A percentile compares a stretch with the other conserved stretches of the same genome.
These are phyloP conservation scores for Lipomyces starkeyi DNA, from an alignment of 805 yeast species.

Conservation along the genomic window DNA sequence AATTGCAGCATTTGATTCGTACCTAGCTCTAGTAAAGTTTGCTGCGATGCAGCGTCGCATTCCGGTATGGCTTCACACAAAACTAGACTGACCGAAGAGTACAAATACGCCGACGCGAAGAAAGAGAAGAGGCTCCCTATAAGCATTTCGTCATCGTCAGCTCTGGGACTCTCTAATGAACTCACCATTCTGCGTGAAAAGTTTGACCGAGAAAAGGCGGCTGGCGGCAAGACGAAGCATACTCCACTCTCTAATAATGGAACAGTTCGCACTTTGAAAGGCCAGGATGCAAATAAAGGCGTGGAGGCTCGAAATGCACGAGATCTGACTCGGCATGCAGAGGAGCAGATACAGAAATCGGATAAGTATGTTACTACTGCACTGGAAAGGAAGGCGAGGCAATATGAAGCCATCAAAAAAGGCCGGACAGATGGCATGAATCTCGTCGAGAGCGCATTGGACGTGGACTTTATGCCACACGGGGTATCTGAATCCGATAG, in stretches of 20 bases:
- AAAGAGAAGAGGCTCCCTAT: constrained; percentile 22
- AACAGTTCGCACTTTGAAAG: neutral
- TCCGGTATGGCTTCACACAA: neutral
- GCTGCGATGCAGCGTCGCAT: neutral
- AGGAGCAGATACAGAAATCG: neutral
- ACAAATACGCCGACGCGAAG: neutral
- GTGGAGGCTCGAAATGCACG: constrained; percentile 28
- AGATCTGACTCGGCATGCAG: constrained; percentile 15
- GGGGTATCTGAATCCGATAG: constrained; percentile 15
- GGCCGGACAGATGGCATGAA: constrained; percentile 21
- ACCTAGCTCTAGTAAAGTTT: too few relatives aligned
- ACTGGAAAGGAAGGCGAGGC: constrained; percentile 34
- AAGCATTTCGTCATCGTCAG: constrained; percentile 32
- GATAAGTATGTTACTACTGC: constrained; percentile 12
- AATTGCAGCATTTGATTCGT: too few relatives aligned
- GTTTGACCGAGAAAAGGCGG: constrained; percentile 27
- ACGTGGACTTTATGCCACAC: constrained; percentile 32
- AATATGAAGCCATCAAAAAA: constrained; percentile 29
- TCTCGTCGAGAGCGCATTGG: constrained; percentile 31
- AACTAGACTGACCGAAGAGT: neutral
- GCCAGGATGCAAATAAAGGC: constrained; percentile 22
- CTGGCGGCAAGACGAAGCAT: constrained; percentile 17
- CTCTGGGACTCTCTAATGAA: constrained; percentile 30
- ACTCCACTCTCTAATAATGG: neutral
- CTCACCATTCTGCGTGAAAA: constrained; percentile 29